These are phyloP conservation scores for Baorangia bicolor DNA, from an alignment of 768 basidiomycete species.

Conservation along the genomic window DNA sequence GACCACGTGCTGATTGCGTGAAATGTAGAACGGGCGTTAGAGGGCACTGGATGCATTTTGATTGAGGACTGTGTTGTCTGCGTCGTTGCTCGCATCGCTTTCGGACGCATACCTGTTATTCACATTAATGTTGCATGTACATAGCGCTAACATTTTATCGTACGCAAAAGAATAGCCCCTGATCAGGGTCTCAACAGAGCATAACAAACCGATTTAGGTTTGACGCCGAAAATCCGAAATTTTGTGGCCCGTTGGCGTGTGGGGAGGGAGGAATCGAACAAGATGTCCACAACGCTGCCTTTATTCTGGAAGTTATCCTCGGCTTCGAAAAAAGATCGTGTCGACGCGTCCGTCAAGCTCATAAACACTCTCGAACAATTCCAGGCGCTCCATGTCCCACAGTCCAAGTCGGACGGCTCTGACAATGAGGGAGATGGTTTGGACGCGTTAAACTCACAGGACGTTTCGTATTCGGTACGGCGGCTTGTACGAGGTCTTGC, in stretches of 20 bases:
- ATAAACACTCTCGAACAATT: slow-evolving; percentile 81
- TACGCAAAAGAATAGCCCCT: not conserved
- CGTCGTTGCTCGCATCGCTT: not conserved
- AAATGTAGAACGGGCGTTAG: slow-evolving; percentile 65
- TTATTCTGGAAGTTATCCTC: slow-evolving; percentile 95
- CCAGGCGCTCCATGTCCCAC: slow-evolving; percentile 62
- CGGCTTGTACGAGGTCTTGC: slow-evolving; percentile 85
- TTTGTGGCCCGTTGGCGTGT: slow-evolving; percentile 2
- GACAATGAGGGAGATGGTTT: slow-evolving; percentile 52
- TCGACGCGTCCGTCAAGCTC: slow-evolving; percentile 85
- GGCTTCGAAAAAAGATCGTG: slow-evolving; percentile 69
- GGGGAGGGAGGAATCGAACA: not conserved
- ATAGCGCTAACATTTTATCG: not conserved
- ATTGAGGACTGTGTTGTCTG: slow-evolving; percentile 30
- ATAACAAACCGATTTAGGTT: slow-evolving; percentile 24
- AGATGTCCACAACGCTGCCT: slow-evolving; percentile 84
- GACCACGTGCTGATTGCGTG: slow-evolving; percentile 65
- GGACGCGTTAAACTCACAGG: slow-evolving; percentile 76
- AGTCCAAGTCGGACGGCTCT: slow-evolving; percentile 38
- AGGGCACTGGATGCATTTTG: slow-evolving; percentile 73
- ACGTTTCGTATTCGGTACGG: slow-evolving; percentile 91
- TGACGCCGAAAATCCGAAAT: slow-evolving; percentile 3
- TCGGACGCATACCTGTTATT: slow-evolving; percentile 3
- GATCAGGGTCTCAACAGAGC: slow-evolving; percentile 17
- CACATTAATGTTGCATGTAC: slow-evolving; percentile 4